These are phyloP conservation scores for Lentinula guzmanii DNA, from an alignment of 768 basidiomycete genomes.

Conservation along the genomic window DNA sequence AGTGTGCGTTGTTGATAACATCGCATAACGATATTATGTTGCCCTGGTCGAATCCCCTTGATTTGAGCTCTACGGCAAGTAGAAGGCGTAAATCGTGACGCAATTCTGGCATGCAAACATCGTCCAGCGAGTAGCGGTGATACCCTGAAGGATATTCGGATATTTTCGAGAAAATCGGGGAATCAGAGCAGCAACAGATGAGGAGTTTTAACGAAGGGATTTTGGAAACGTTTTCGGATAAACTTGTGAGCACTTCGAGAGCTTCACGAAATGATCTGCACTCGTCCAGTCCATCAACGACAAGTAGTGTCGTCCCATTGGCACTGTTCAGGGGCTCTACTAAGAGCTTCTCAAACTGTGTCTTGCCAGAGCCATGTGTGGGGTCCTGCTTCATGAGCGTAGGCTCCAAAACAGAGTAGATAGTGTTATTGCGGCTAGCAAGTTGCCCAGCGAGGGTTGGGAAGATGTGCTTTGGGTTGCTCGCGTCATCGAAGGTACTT, in stretches of 20 bases:
- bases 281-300: constrained; percentile 6
- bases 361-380: neutral
- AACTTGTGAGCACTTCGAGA: neutral
- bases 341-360: neutral
- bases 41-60: neutral
- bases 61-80: neutral
- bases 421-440: neutral
- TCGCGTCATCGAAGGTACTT: neutral
- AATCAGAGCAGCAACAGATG: neutral
- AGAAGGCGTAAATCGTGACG: neutral
- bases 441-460: constrained; percentile 2
- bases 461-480: neutral
- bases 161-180: neutral
- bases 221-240: neutral
- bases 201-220: neutral
- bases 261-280: neutral
- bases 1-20: neutral
- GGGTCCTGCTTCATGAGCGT: neutral
- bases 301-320: neutral
- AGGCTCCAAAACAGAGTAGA: neutral
- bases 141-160: neutral
- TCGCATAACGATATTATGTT: neutral
- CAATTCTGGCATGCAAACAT: neutral
- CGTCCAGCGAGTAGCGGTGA: neutral
- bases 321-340: neutral